These are phyloP conservation scores for Globomyces pollinis-pini DNA, from an alignment of 192 early-diverging fungal species.

Conservation along the genomic window DNA sequence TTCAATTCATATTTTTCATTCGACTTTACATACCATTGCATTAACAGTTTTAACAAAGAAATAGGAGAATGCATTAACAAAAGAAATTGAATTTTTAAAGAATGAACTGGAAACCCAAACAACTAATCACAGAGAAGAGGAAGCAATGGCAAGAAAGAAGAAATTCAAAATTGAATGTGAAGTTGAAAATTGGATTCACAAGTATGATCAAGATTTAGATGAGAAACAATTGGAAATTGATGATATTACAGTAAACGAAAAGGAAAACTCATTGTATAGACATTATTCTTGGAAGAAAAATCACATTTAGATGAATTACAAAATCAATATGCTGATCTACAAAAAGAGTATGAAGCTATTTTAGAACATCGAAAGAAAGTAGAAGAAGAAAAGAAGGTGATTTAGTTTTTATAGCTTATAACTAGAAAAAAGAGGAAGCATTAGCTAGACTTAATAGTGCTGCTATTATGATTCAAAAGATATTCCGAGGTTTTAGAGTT, in stretches of 20 bases:
- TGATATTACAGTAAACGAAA: slow-evolving; percentile 37
- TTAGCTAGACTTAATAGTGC: slow-evolving; percentile 16
- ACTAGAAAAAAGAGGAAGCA: slow-evolving; percentile 29
- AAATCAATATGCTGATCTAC: slow-evolving; percentile 29
- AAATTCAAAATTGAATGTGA: slow-evolving; percentile 54
- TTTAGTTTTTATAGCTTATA: neutral
- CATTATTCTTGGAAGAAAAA: slow-evolving; percentile 45
- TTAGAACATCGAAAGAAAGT: slow-evolving; percentile 34
- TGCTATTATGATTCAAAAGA: slow-evolving; percentile 38
- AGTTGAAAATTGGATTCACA: slow-evolving; percentile 62
- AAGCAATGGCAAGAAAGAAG: slow-evolving; percentile 44
- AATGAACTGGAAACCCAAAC: slow-evolving; percentile 20
- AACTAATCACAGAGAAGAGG: slow-evolving; percentile 41
- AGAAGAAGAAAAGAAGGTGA: slow-evolving; percentile 40
- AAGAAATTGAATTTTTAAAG: slow-evolving; percentile 27
- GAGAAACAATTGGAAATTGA: slow-evolving; percentile 53
- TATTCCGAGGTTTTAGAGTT: slow-evolving; percentile 35
- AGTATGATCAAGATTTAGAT: slow-evolving; percentile 58
- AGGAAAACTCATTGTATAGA: slow-evolving; percentile 24
- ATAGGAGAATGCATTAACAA: slow-evolving; percentile 28
- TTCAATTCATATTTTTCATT: slow-evolving; percentile 19
- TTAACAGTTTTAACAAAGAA: too few relatives aligned
- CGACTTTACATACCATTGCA: neutral
- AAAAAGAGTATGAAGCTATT: slow-evolving; percentile 43
- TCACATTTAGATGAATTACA: slow-evolving; percentile 48